Percentiles rank a stretch among this genome's conserved stretches.
Conservation (phyloP, 202 grass and related monocot genomes). For the Hordeum pubiflorum region DNA sequence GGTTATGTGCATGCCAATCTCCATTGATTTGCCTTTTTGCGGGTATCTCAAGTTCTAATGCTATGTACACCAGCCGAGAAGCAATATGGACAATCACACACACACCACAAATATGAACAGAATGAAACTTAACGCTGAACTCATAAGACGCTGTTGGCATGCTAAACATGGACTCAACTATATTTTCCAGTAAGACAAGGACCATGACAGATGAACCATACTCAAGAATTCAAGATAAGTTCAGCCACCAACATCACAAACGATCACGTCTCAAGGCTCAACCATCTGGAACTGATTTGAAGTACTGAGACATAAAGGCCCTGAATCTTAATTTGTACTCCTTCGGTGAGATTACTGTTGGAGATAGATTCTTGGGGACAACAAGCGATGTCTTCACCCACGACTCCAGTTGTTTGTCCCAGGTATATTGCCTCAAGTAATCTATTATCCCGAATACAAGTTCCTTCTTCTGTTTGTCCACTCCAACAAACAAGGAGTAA, state of each 20-base stretch:
- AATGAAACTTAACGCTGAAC: neutral
- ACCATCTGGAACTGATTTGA: conserved; percentile 58
- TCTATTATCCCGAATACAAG: conserved; percentile 96
- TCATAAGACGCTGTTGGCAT: neutral
- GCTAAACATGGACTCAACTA: neutral
- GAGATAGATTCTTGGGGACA: conserved; percentile 73
- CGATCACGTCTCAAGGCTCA: conserved; percentile 35
- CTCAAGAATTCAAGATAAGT: neutral
- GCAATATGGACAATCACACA: conserved; percentile 10
- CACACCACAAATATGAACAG: conserved; percentile 18
- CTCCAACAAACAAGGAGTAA: conserved; percentile 83
- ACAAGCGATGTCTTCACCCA: conserved; percentile 89
- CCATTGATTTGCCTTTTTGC: conserved; percentile 15
- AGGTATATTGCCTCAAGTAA: conserved; percentile 95
- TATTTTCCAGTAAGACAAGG: neutral
- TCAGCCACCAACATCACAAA: conserved; percentile 23
- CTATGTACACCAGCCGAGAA: conserved; percentile 37
- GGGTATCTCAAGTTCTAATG: conserved; percentile 21
- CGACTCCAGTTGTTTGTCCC: conserved; percentile 94
- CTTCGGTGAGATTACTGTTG: conserved; percentile 82
- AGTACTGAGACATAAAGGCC: conserved; percentile 65
- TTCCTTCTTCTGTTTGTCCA: conserved; percentile 68
- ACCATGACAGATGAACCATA: neutral
- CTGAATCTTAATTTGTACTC: conserved; percentile 91
- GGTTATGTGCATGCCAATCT: conserved; percentile 2